Evolutionary conservation across 805 yeast species (phyloP).

Genomic region (Yarrowia hollandica): DNA sequence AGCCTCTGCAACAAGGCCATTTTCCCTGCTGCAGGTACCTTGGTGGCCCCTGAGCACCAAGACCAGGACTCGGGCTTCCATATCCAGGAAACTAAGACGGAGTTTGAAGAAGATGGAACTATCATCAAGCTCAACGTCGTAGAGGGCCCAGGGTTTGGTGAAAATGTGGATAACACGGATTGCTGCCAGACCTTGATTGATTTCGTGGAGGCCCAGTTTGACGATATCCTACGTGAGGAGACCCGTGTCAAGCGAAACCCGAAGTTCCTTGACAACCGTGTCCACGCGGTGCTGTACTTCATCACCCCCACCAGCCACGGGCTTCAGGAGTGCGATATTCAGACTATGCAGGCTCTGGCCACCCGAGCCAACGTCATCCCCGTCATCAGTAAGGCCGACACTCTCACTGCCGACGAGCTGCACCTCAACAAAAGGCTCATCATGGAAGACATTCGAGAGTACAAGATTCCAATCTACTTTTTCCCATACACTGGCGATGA

Average conservation of each 20-base stretch:
- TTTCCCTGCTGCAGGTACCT: constrained; percentile 43
- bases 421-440: constrained; percentile 72
- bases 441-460: constrained; percentile 68
- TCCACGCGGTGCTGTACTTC: constrained; percentile 79
- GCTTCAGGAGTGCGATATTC: constrained; percentile 69
- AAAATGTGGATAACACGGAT: constrained; percentile 60
- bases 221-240: constrained; percentile 73
- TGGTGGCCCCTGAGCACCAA: constrained; percentile 22
- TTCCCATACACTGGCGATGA: constrained; percentile 53
- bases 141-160: constrained; percentile 78
- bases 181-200: constrained; percentile 52
- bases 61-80: constrained; percentile 30
- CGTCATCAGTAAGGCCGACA: constrained; percentile 80
- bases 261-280: constrained; percentile 68
- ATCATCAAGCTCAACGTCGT: constrained; percentile 58
- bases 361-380: constrained; percentile 84
- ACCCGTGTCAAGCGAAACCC: constrained; percentile 86
- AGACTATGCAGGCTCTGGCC: constrained; percentile 73
- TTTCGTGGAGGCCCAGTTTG: constrained; percentile 69
- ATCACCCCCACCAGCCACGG: constrained; percentile 56
- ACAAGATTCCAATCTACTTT: constrained; percentile 69
- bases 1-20: constrained; percentile 82
- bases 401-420: constrained; percentile 77
- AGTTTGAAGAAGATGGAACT: constrained; percentile 58
- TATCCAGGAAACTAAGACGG: constrained; percentile 40